Evolutionary conservation across 2,329 filamentous ascomycete genomes (phyloP), one percentile per base, ranked within the genome.

Genomic region (Colletotrichum musae): DNA sequence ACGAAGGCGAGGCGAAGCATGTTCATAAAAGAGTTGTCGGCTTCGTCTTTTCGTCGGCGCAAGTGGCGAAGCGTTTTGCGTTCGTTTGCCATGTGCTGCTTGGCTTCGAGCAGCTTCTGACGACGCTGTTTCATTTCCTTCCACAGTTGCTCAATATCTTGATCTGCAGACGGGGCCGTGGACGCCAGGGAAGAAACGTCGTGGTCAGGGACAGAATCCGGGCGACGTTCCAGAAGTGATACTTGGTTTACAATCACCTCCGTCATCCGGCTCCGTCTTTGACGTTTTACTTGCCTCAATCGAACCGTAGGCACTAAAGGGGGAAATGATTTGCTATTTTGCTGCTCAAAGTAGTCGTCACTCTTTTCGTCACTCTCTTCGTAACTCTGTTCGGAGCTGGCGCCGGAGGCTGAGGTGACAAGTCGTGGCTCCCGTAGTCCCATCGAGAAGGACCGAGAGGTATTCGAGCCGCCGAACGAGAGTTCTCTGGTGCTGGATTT

Each of bases 21-120:
- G 32, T 76, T 75, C 80, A 83, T 82, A 53, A 83, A 81, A 1
- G 75, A 75, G 70, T 83, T 83, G 57, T 83, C 82, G 6, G 80
- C 76, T 28, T 78, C 74, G 47, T 81, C 78, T 59, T 77, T 80
- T 26, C 70, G 72, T 18, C 72, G 76, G 1, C 81, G 78, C 18
- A 80, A 63, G 5, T 76, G 69, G 48, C 75, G 74, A 45, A 83
- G 58, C 43, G 75, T 72, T 41, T 74, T 77, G 39, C 81, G 76
- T 57, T 74, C 77, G 16, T 64, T 62, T 4, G 77, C 73, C 78
- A 83, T 83, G 15, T 76, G 68, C 3, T 58, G 58, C 58, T 77
- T 79, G 26, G 78, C 76, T 0, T 74, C 73, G 28, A 74, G 73
- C 13, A 80, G 26, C 32, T 72, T 76, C 7, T 72, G 71, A 12